phyloP scores from a whole-genome alignment of 2,329 filamentous ascomycete species.

The Apiospora rasikravindrae region DNA sequence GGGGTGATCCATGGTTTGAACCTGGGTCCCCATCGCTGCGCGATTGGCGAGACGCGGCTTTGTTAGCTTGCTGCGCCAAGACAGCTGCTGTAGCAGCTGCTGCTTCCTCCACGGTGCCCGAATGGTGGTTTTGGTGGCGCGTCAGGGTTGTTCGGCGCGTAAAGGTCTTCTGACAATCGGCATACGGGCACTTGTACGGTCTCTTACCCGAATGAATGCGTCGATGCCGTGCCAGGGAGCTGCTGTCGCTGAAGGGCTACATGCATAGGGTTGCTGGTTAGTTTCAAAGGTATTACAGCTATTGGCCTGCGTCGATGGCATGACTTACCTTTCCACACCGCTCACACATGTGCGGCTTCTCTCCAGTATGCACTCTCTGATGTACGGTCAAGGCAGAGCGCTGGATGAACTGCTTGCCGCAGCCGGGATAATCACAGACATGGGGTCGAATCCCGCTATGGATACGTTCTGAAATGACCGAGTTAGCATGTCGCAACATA shows the following conservation, averaged over 20 bases:
- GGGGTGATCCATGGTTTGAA: slow-evolving; percentile 74
- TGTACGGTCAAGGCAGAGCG: slow-evolving; percentile 95
- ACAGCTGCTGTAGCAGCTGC: slow-evolving; percentile 87
- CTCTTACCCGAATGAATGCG: slow-evolving; percentile 95
- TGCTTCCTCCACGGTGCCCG: slow-evolving; percentile 92
- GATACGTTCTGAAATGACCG: slow-evolving; percentile 74
- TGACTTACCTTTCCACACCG: slow-evolving; percentile 86
- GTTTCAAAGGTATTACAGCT: slow-evolving; percentile 23
- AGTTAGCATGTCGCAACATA: background rate
- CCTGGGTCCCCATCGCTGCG: slow-evolving; percentile 74
- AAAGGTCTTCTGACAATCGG: slow-evolving; percentile 98
- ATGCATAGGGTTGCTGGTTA: slow-evolving; percentile 25
- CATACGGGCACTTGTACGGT: slow-evolving; percentile 96
- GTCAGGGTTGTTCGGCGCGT: slow-evolving; percentile 94
- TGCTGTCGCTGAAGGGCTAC: slow-evolving; percentile 95
- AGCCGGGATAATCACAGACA: slow-evolving; percentile 85
- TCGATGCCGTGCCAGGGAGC: slow-evolving; percentile 89
- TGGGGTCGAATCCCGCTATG: slow-evolving; percentile 91
- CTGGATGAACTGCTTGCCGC: slow-evolving; percentile 97
- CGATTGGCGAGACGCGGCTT: slow-evolving; percentile 43
- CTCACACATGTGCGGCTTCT: slow-evolving; percentile 98
- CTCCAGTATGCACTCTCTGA: slow-evolving; percentile 92
- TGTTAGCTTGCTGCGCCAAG: slow-evolving; percentile 57
- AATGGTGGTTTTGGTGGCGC: slow-evolving; percentile 94
- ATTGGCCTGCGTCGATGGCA: background rate